Evolutionary conservation across 306 rosid genomes (phyloP).

Genomic region (Quercus gilva): DNA sequence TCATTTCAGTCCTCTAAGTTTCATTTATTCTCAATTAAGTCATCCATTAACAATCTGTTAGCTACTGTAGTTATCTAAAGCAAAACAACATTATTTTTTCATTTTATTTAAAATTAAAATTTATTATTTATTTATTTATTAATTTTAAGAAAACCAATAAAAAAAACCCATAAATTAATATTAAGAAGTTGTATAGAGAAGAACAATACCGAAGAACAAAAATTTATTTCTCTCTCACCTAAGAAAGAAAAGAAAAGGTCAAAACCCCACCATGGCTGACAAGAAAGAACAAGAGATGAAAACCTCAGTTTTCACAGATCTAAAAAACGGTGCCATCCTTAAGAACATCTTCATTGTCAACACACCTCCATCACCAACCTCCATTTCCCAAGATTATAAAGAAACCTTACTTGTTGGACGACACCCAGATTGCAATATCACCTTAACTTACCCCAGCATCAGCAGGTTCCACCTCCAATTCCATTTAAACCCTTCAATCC

Average conservation of each 20-base stretch:
- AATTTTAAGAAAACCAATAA: too few relatives aligned
- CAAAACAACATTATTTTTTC: too few relatives aligned
- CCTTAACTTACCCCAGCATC: constrained; percentile 75
- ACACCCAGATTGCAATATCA: constrained; percentile 65
- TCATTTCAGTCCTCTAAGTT: too few relatives aligned
- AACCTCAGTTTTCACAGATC: constrained; percentile 64
- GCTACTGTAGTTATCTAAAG: too few relatives aligned
- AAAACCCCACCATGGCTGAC: constrained; percentile 28
- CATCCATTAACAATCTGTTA: accelerated
- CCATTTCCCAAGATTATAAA: constrained; percentile 22
- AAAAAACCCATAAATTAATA: too few relatives aligned
- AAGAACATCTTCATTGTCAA: constrained; percentile 70
- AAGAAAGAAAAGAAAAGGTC: not conserved
- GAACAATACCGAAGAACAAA: too few relatives aligned
- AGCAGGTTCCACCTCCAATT: constrained; percentile 83
- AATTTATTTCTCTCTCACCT: not conserved
- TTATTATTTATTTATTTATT: too few relatives aligned
- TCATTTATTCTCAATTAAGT: too few relatives aligned
- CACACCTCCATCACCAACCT: constrained; percentile 19
- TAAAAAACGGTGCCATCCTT: constrained; percentile 63
- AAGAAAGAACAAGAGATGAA: constrained; percentile 27
- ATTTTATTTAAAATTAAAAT: too few relatives aligned
- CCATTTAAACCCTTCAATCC: constrained; percentile 42
- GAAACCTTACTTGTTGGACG: constrained; percentile 53
- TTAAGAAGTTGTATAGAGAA: too few relatives aligned